Evolutionary conservation across 176 grass and related monocot genomes (phyloP).

Genomic region (Oropetium thomaeum): DNA sequence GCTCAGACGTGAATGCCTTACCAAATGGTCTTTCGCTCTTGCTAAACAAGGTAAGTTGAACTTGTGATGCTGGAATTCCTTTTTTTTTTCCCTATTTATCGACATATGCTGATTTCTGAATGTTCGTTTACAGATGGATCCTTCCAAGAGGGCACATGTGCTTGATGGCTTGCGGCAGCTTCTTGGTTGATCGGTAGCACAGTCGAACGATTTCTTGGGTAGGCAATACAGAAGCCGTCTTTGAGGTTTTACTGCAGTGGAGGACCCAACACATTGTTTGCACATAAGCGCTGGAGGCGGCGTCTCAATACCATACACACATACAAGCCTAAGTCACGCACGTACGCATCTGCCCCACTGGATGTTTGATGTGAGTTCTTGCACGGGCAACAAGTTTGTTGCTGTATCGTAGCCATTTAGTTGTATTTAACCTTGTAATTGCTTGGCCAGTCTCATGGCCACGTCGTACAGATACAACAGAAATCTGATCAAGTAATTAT

Average conservation of each 20-base stretch:
- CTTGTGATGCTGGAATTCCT: neutral
- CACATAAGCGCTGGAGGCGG: constrained; percentile 17
- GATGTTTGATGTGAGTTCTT: constrained; percentile 12
- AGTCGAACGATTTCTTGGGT: neutral
- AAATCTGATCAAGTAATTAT: constrained; percentile 14
- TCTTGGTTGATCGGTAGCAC: constrained; percentile 44
- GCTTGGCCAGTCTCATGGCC: neutral
- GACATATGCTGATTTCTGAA: constrained; percentile 19
- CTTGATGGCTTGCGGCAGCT: constrained; percentile 66
- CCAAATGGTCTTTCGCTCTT: constrained; percentile 60
- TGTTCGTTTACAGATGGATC: constrained; percentile 68
- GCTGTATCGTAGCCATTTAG: constrained; percentile 22
- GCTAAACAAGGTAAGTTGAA: constrained; percentile 69
- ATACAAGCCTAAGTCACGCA: neutral
- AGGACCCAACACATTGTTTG: constrained; percentile 1
- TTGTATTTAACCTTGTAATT: constrained; percentile 28
- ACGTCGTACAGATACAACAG: constrained; percentile 4
- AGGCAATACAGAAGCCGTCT: neutral
- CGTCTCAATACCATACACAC: neutral
- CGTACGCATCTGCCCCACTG: neutral
- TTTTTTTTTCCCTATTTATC: neutral
- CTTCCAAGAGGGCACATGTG: constrained; percentile 59
- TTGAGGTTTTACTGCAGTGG: neutral
- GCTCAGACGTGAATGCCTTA: constrained; percentile 64
- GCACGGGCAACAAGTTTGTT: constrained; percentile 13